Conservation (phyloP, 2,329 filamentous ascomycete genomes). For the Fusarium buharicum region DNA sequence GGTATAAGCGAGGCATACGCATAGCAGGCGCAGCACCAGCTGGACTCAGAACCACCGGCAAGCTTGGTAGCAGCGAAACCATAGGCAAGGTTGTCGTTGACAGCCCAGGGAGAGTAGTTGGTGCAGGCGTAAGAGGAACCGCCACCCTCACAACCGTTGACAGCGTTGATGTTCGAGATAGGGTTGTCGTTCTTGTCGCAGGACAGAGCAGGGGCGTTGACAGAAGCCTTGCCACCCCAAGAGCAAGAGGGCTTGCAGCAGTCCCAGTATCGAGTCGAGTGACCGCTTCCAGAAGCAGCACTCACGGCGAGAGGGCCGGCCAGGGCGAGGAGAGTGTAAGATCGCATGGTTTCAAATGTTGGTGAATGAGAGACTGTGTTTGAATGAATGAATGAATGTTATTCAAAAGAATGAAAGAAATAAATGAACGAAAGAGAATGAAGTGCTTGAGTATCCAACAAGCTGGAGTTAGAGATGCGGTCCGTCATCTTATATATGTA, state of each 20-base stretch:
- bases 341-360: constrained; percentile 39
- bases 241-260: constrained; percentile 77
- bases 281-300: constrained; percentile 45
- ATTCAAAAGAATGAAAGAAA: constrained; percentile 10
- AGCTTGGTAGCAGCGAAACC: constrained; percentile 72
- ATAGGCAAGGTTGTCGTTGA: constrained; percentile 68
- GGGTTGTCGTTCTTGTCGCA: constrained; percentile 66
- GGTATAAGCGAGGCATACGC: constrained; percentile 49
- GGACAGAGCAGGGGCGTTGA: constrained; percentile 61
- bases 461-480: background rate
- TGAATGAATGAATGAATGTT: constrained; percentile 21
- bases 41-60: constrained; percentile 63
- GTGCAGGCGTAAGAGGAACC: constrained; percentile 70
- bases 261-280: constrained; percentile 64
- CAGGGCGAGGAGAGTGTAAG: constrained; percentile 40
- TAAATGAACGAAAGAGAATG: constrained; percentile 28
- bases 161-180: constrained; percentile 60
- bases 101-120: constrained; percentile 70
- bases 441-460: constrained; percentile 14
- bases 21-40: constrained; percentile 76
- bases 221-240: constrained; percentile 66
- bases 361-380: constrained; percentile 26
- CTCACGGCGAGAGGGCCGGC: constrained; percentile 38
- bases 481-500: constrained; percentile 33
- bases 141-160: constrained; percentile 67